Percentiles rank a stretch among this genome's conserved stretches.
Evolutionary conservation across 257 asterid species (phyloP).

Genomic region (Fraxinus pennsylvanica): DNA sequence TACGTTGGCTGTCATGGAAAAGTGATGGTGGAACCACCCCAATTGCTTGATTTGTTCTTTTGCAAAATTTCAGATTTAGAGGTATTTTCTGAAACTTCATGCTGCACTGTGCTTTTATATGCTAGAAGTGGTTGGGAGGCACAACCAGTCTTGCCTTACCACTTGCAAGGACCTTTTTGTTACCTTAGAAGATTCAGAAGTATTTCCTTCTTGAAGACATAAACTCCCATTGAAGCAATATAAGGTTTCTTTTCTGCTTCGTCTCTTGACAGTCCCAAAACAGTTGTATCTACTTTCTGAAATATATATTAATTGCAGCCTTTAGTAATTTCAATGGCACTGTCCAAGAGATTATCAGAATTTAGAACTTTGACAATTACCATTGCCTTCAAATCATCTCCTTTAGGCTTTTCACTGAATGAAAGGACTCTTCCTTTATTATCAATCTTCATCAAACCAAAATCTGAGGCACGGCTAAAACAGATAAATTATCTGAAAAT

Average conservation of each 20-base stretch:
- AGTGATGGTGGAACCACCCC: neutral
- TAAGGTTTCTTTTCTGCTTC: constrained; percentile 92
- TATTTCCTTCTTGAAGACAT: constrained; percentile 91
- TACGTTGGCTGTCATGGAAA: neutral
- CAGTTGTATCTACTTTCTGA: constrained; percentile 91
- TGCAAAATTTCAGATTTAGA: neutral
- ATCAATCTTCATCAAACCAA: constrained; percentile 92
- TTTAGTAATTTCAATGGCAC: neutral
- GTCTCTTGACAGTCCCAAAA: constrained; percentile 75
- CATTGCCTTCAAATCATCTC: constrained; percentile 83
- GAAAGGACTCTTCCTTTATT: constrained; percentile 70
- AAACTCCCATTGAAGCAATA: constrained; percentile 98
- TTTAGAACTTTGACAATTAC: constrained; percentile 40
- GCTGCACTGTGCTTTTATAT: constrained; percentile 15
- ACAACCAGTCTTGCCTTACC: neutral
- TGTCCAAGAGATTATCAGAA: neutral
- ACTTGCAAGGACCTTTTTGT: neutral
- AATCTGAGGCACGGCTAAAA: constrained; percentile 94
- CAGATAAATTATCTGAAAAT: constrained; percentile 25
- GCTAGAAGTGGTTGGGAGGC: neutral
- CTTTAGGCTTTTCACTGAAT: constrained; percentile 86
- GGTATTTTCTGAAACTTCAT: neutral
- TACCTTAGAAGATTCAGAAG: constrained; percentile 88
- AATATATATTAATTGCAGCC: constrained; percentile 25
- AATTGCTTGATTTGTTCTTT: constrained; percentile 4